These are phyloP conservation scores for Balansia obtecta DNA, from an alignment of 2,329 filamentous ascomycete genomes.

Conservation along the genomic window DNA sequence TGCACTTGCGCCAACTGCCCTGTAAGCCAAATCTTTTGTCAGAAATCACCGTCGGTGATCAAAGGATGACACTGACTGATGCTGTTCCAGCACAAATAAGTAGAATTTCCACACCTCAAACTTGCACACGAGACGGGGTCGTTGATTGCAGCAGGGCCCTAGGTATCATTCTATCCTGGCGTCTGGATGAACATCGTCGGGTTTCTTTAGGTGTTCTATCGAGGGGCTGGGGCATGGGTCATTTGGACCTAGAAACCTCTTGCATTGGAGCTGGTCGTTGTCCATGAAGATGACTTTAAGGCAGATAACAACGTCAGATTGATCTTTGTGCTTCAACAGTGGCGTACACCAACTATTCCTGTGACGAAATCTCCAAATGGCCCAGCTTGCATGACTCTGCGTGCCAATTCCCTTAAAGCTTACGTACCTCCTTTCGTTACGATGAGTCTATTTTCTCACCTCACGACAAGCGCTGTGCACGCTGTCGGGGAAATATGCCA, in stretches of 20 bases:
- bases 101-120: neutral
- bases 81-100: slow-evolving; percentile 9
- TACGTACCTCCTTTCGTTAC: neutral
- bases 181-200: neutral
- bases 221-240: neutral
- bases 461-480: neutral
- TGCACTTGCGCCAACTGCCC: slow-evolving; percentile 32
- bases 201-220: neutral
- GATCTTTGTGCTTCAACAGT: neutral
- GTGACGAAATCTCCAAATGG: neutral
- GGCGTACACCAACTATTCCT: neutral
- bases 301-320: neutral
- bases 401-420: too few relatives aligned
- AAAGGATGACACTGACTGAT: neutral
- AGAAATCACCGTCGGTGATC: neutral
- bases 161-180: neutral
- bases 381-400: too few relatives aligned
- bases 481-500: slow-evolving; percentile 18
- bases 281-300: neutral
- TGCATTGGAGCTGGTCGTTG: neutral
- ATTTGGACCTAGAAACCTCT: neutral
- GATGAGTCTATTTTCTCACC: neutral
- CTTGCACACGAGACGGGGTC: neutral
- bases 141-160: neutral
- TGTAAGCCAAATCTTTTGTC: slow-evolving; percentile 18